Conservation (phyloP, 2,329 filamentous ascomycete genomes). For the Alternaria sp. region DNA sequence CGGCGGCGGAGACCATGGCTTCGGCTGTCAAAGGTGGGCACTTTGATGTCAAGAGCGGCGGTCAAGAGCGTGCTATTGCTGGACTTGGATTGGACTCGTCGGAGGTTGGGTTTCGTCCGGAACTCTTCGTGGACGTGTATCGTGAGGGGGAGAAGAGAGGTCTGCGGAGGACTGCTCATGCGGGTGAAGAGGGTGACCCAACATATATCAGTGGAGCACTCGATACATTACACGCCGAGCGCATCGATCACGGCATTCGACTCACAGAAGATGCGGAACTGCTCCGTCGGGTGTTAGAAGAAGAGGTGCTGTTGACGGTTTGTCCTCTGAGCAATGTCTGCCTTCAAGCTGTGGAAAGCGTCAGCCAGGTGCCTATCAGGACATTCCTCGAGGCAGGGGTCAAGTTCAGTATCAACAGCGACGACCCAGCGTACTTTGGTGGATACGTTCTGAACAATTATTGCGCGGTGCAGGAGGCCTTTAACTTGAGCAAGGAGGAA, state of each 20-base stretch:
- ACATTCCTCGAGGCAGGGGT: conserved; percentile 70
- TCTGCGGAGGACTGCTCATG: conserved; percentile 74
- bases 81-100: conserved; percentile 75
- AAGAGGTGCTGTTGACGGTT: conserved; percentile 70
- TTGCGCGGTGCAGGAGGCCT: conserved; percentile 76
- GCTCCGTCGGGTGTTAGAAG: conserved; percentile 64
- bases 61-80: conserved; percentile 62
- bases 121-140: conserved; percentile 70
- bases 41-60: conserved; percentile 55
- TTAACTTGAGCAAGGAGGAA: conserved; percentile 68
- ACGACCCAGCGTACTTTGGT: conserved; percentile 63
- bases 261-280: conserved; percentile 68
- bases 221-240: conserved; percentile 66
- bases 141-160: conserved; percentile 61
- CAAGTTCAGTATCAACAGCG: conserved; percentile 74
- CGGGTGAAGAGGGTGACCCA: conserved; percentile 76
- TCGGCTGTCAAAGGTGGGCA: conserved; percentile 54
- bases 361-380: conserved; percentile 64
- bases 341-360: conserved; percentile 60
- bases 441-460: conserved; percentile 79
- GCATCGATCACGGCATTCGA: conserved; percentile 79
- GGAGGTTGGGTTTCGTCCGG: conserved; percentile 56
- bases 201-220: conserved; percentile 71
- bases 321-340: conserved; percentile 81
- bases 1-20: conserved; percentile 55